These are phyloP conservation scores for Glutinoglossum americanum DNA, from an alignment of 495 filamentous ascomycete genomes.

Conservation along the genomic window DNA sequence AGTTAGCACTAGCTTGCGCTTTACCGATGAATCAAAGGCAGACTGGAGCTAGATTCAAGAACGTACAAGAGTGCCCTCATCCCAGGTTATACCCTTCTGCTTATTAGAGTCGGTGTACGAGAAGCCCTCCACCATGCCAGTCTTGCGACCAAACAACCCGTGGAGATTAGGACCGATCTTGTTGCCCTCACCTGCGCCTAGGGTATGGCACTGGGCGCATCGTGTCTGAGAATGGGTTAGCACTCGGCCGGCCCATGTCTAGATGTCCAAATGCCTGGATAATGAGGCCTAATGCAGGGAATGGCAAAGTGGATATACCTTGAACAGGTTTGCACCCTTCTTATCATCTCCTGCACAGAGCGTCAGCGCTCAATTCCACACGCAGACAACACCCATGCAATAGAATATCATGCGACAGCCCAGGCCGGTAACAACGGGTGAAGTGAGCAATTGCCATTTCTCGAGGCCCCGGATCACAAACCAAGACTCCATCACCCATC, in stretches of 20 bases:
- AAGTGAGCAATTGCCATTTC: too few species aligned
- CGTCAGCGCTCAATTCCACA: not conserved
- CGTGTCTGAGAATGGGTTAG: slow-evolving; percentile 39
- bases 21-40: not conserved
- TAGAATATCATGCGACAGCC: too few species aligned
- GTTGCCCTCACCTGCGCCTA: slow-evolving; percentile 71
- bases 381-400: not conserved
- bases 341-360: slow-evolving; percentile 56
- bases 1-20: not conserved
- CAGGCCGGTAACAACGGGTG: too few species aligned
- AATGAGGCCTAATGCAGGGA: not conserved
- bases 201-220: slow-evolving; percentile 95
- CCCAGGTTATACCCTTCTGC: slow-evolving; percentile 78
- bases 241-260: not conserved
- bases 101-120: slow-evolving; percentile 98
- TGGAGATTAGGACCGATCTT: slow-evolving; percentile 94
- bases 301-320: slow-evolving; percentile 25
- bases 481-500: not conserved
- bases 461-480: too few species aligned
- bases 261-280: not conserved
- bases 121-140: slow-evolving; percentile 76
- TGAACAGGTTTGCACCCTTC: slow-evolving; percentile 99
- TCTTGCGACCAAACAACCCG: slow-evolving; percentile 95
- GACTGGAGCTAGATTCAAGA: not conserved
- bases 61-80: slow-evolving; percentile 67